Evolutionary conservation across 345 rosid species (phyloP), one percentile per base, ranked within the genome.

Genomic region (Lepidium didymum): DNA sequence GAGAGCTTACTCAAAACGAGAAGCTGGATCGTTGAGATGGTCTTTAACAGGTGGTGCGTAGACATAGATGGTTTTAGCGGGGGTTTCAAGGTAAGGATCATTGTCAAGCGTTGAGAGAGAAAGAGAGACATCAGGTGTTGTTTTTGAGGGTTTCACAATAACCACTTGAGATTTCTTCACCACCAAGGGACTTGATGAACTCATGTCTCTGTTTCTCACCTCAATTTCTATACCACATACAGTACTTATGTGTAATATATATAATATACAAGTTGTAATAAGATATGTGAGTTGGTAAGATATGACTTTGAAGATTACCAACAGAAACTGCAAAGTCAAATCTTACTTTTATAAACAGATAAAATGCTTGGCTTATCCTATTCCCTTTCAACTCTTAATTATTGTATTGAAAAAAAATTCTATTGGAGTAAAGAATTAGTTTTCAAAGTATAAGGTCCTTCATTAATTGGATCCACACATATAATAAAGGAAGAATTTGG

Each of bases 41-140:
- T 23, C 35, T 6, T 57, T 58, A 15, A 14, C 1, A 3, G 59
- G 38, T 65, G 70, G 43, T 1, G 73, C 4, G 47, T 83, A 85
- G 35, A 69, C 86, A n/a, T 79, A 83, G 36, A 85, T 66, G 38
- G 81, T 78, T 49, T 81, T 84, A 41, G 84, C 81, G 3, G 80
- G 64, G 31, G 72, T 25, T 67, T 81, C 84, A 29, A 80, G 50
- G 67, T 67, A 73, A 29, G 57, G 83, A 68, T 83, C 83, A 29
- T 83, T 83, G 72, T 86, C 87, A 10, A 83, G 66, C 33, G 87
- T 75, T 8, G 87, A 83, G 33, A 83, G 69, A 42, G 81, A 78
- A n/a, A 86, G 90, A 70, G 75, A 35, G 36, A 74, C 71, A 1
- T 70, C 50, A 36, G 86, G 84, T 4, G 82, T 78, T 15, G 83